Conservation (phyloP, 257 asterid species). For the Ilex asprella region DNA sequence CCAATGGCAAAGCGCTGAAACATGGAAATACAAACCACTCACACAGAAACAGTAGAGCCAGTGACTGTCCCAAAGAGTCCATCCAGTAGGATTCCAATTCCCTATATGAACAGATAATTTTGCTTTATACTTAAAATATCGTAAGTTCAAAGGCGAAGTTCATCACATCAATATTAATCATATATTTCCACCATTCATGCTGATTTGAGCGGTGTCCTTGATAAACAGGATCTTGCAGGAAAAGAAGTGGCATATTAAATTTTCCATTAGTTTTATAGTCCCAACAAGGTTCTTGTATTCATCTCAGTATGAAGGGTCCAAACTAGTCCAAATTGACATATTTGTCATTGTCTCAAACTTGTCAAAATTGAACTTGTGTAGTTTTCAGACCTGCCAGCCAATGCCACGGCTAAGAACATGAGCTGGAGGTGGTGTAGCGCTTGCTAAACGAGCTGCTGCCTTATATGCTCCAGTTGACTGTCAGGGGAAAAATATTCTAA, state of each 20-base stretch:
- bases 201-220: no score
- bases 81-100: conserved; percentile 77
- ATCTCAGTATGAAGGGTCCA: no score
- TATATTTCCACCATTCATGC: no score
- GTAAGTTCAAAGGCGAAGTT: no score
- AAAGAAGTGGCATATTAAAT: no score
- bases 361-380: not conserved
- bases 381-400: conserved; percentile 86
- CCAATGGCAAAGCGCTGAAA: not conserved
- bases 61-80: conserved; percentile 87
- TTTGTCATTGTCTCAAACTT: no score
- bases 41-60: conserved; percentile 92
- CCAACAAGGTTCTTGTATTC: no score
- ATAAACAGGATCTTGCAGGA: no score
- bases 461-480: conserved; percentile 98
- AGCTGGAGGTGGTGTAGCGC: conserved; percentile 98
- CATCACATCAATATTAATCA: no score
- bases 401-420: conserved; percentile 98
- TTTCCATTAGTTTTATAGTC: no score
- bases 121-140: no score
- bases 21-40: conserved; percentile 26
- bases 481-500: conserved; percentile 7
- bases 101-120: conserved; percentile 28
- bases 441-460: conserved; percentile 94
- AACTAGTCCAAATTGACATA: no score